Conservation (phyloP, 2,329 filamentous ascomycete genomes). For the Claviceps arundinis region DNA sequence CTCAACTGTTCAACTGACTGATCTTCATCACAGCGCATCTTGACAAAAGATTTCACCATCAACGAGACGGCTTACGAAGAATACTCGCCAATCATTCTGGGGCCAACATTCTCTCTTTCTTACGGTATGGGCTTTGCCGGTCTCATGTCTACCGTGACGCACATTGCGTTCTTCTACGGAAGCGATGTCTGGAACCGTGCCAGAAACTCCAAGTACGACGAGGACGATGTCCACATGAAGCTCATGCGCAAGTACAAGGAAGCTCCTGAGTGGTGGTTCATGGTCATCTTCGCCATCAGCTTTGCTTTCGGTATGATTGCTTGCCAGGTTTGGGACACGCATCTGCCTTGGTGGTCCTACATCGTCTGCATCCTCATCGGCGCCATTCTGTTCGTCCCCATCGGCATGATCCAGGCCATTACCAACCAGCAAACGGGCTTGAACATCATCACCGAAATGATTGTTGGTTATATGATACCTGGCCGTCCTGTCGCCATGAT, state of each 20-base stretch:
- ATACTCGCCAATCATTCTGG: slow-evolving; percentile 43
- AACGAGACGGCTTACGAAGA: slow-evolving; percentile 41
- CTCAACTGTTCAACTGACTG: neutral
- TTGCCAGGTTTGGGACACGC: slow-evolving; percentile 23
- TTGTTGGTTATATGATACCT: slow-evolving; percentile 35
- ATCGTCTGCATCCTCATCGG: slow-evolving; percentile 27
- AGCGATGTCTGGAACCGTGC: slow-evolving; percentile 28
- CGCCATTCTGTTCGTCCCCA: slow-evolving; percentile 27
- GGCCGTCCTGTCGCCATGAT: slow-evolving; percentile 35
- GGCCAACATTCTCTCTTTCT: slow-evolving; percentile 39
- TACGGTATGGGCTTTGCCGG: slow-evolving; percentile 47
- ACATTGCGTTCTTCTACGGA: slow-evolving; percentile 39
- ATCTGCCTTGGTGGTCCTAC: slow-evolving; percentile 31
- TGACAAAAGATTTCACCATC: slow-evolving; percentile 37
- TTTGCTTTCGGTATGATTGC: slow-evolving; percentile 33
- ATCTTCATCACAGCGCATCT: slow-evolving; percentile 26
- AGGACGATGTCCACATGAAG: slow-evolving; percentile 37
- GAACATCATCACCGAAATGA: slow-evolving; percentile 35
- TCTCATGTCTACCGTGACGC: slow-evolving; percentile 37
- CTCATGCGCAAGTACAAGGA: slow-evolving; percentile 44
- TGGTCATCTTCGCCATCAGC: slow-evolving; percentile 30
- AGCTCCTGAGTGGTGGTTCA: slow-evolving; percentile 46
- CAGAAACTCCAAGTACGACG: slow-evolving; percentile 21
- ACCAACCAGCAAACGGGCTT: slow-evolving; percentile 34
- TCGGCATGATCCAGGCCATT: slow-evolving; percentile 33